Conservation (phyloP, 1,284 basidiomycete species). For the Flammula alnicola region DNA sequence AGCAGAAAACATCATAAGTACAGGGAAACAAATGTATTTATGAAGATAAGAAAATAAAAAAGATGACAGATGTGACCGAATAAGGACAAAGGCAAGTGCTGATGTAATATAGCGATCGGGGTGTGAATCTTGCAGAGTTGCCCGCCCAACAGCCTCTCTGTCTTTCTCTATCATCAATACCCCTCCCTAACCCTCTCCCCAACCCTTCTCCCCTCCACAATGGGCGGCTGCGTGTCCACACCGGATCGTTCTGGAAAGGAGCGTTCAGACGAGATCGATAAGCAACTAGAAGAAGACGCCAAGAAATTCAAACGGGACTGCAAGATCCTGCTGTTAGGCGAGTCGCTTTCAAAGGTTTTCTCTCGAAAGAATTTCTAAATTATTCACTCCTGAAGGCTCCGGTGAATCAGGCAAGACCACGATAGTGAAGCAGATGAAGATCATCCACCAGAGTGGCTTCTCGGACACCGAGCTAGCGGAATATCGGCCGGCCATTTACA, state of each 20-base stretch:
- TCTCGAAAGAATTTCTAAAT: constrained; percentile 1
- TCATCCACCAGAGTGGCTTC: constrained; percentile 96
- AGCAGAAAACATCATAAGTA: too few species aligned
- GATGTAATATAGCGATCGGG: constrained; percentile 10
- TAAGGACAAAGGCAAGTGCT: constrained; percentile 24
- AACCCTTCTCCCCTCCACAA: constrained; percentile 30
- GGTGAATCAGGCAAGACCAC: constrained; percentile 91
- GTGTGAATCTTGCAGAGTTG: neutral
- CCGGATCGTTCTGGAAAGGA: constrained; percentile 65
- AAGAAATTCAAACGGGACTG: constrained; percentile 86
- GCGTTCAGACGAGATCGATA: constrained; percentile 75
- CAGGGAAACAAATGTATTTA: too few species aligned
- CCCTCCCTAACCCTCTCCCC: constrained; percentile 11
- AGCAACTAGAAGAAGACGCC: constrained; percentile 73
- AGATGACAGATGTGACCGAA: constrained; percentile 19
- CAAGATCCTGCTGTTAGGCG: constrained; percentile 92
- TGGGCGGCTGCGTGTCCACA: constrained; percentile 71
- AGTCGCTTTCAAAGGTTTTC: constrained; percentile 34
- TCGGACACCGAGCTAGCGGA: constrained; percentile 79
- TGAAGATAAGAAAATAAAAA: too few species aligned
- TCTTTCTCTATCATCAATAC: constrained; percentile 13
- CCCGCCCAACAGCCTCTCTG: constrained; percentile 4
- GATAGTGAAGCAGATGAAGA: constrained; percentile 99
- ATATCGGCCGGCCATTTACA: constrained; percentile 83
- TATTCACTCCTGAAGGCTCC: constrained; percentile 43